Percentiles rank a stretch among this genome's conserved stretches.
These are phyloP conservation scores for Volutella citrinella DNA, from an alignment of 2,329 filamentous ascomycete genomes.

Conservation along the genomic window DNA sequence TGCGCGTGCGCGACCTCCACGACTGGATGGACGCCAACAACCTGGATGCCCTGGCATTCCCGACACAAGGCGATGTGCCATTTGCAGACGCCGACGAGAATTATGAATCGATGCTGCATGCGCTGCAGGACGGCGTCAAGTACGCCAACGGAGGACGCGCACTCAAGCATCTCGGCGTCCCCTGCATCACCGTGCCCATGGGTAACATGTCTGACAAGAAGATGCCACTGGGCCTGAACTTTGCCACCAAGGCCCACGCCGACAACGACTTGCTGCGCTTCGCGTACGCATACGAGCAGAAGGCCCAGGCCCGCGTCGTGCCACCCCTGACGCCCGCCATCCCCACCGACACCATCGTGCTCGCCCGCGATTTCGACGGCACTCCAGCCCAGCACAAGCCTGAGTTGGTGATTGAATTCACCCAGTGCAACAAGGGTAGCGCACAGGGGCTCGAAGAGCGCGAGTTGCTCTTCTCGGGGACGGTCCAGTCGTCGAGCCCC, in stretches of 20 bases:
- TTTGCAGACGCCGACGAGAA: slow-evolving; percentile 43
- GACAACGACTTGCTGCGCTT: slow-evolving; percentile 33
- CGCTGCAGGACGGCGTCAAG: slow-evolving; percentile 42
- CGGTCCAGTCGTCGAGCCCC: too few species aligned
- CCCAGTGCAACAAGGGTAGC: too few species aligned
- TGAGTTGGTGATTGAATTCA: too few species aligned
- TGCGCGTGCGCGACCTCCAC: too few species aligned
- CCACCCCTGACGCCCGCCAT: slow-evolving; percentile 13
- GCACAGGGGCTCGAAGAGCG: too few species aligned
- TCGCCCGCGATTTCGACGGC: too few species aligned
- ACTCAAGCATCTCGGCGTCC: slow-evolving; percentile 52
- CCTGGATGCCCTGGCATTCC: too few species aligned
- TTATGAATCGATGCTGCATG: slow-evolving; percentile 9
- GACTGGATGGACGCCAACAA: too few species aligned
- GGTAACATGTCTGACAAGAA: slow-evolving; percentile 41
- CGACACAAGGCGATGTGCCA: slow-evolving; percentile 48
- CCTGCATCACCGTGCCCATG: slow-evolving; percentile 53
- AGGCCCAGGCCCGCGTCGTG: slow-evolving; percentile 2
- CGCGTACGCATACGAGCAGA: slow-evolving; percentile 18
- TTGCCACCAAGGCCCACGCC: slow-evolving; percentile 46
- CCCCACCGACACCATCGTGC: too few species aligned
- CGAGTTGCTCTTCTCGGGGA: too few species aligned
- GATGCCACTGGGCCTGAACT: slow-evolving; percentile 53
- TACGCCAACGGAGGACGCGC: slow-evolving; percentile 54
- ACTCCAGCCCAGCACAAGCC: too few species aligned